phyloP scores from a whole-genome alignment of 148 eudicot species.

The Arctostaphylos glauca region DNA sequence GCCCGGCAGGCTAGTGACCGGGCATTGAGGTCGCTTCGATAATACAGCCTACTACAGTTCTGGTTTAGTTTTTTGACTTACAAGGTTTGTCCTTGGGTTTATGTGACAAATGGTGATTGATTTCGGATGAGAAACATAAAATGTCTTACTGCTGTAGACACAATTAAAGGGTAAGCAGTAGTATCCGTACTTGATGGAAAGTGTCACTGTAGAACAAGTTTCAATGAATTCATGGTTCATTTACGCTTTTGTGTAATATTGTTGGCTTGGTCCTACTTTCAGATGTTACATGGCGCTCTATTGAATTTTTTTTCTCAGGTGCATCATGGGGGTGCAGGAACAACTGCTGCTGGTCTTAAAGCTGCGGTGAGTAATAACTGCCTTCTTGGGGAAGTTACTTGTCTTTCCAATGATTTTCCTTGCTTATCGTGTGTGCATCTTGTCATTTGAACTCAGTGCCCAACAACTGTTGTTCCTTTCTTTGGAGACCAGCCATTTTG shows the following conservation, averaged over 20 bases:
- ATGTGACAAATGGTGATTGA: not conserved
- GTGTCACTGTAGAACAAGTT: not conserved
- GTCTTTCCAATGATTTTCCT: not conserved
- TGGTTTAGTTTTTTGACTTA: not conserved
- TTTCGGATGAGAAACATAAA: not conserved
- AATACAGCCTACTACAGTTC: not conserved
- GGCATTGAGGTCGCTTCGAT: no score
- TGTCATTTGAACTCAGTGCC: conserved; percentile 57
- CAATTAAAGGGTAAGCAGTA: not conserved
- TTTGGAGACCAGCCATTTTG: conserved; percentile 97
- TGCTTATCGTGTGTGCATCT: not conserved
- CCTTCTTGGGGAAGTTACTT: not conserved
- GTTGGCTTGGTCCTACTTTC: not conserved
- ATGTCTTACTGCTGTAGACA: not conserved
- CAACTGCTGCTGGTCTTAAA: conserved; percentile 82
- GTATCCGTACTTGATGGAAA: not conserved
- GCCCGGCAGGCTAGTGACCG: no score
- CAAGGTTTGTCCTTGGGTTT: not conserved
- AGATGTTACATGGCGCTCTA: not conserved
- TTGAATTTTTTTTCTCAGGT: conserved; percentile 32
- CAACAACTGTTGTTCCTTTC: conserved; percentile 89
- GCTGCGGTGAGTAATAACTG: conserved; percentile 54
- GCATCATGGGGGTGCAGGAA: conserved; percentile 86
- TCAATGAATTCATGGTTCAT: not conserved
- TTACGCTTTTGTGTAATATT: not conserved